These are phyloP conservation scores for Schizosaccharomyces versatilis DNA, from an alignment of 1,139 yeast species.

Conservation along the genomic window DNA sequence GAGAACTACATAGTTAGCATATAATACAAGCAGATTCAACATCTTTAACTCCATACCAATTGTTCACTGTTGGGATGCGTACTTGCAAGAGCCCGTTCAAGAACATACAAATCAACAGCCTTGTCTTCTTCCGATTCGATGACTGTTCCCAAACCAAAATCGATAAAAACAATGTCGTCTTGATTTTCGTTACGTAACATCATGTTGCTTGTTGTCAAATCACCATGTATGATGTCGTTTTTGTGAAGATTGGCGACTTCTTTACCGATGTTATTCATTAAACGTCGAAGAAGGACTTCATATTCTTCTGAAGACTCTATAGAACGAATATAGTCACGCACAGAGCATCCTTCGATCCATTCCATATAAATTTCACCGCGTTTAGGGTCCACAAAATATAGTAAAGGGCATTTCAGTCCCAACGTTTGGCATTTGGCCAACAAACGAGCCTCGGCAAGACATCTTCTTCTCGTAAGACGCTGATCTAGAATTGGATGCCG, in stretches of 20 bases:
- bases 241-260: slow-evolving; percentile 53
- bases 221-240: slow-evolving; percentile 78
- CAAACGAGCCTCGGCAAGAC: slow-evolving; percentile 65
- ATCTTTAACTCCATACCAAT: slow-evolving; percentile 16
- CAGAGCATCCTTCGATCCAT: slow-evolving; percentile 26
- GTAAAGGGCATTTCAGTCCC: slow-evolving; percentile 43
- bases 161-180: slow-evolving; percentile 38
- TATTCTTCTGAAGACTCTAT: slow-evolving; percentile 20
- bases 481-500: slow-evolving; percentile 70
- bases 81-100: slow-evolving; percentile 74
- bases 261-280: slow-evolving; percentile 32
- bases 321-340: slow-evolving; percentile 17
- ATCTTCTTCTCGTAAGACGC: slow-evolving; percentile 53
- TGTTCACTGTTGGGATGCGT: slow-evolving; percentile 62
- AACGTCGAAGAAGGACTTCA: slow-evolving; percentile 4
- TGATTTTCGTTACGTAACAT: slow-evolving; percentile 23
- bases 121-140: slow-evolving; percentile 68
- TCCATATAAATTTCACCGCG: slow-evolving; percentile 86
- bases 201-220: slow-evolving; percentile 75
- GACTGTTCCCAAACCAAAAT: slow-evolving; percentile 73
- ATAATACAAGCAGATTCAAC: not conserved
- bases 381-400: slow-evolving; percentile 50
- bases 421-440: slow-evolving; percentile 35
- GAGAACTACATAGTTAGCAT: slow-evolving; percentile 22
- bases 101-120: slow-evolving; percentile 84